A percentile compares a stretch with the other conserved stretches of the same genome.
Conservation (phyloP, 2,329 filamentous ascomycete genomes). For the Epichloe elymi region DNA sequence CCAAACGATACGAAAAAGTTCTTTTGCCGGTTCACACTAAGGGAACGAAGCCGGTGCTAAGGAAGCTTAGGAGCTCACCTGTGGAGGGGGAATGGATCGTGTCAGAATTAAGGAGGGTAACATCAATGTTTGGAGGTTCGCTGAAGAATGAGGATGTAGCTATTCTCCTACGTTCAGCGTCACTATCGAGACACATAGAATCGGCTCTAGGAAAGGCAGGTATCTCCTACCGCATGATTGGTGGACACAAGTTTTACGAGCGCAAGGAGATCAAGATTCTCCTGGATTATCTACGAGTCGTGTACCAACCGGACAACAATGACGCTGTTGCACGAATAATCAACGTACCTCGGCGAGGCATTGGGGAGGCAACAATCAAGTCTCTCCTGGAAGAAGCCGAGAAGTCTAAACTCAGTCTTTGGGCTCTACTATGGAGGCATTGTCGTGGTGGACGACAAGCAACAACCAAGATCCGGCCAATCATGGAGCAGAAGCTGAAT, state of each 20-base stretch:
- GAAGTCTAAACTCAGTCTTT: slow-evolving; percentile 53
- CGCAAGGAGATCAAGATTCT: slow-evolving; percentile 77
- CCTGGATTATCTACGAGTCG: slow-evolving; percentile 75
- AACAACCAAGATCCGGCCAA: slow-evolving; percentile 34
- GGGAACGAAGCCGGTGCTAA: slow-evolving; percentile 69
- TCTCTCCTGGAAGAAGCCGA: slow-evolving; percentile 66
- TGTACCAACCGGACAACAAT: slow-evolving; percentile 75
- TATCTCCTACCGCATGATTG: slow-evolving; percentile 85
- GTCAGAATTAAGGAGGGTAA: slow-evolving; percentile 61
- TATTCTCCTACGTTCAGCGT: slow-evolving; percentile 73
- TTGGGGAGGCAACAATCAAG: slow-evolving; percentile 70
- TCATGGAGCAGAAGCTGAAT: slow-evolving; percentile 39
- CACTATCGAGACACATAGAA: slow-evolving; percentile 77
- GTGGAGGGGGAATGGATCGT: slow-evolving; percentile 84
- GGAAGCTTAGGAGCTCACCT: slow-evolving; percentile 55
- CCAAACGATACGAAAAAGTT: slow-evolving; percentile 63
- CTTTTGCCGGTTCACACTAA: slow-evolving; percentile 68
- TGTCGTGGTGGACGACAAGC: slow-evolving; percentile 35
- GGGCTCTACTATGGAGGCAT: slow-evolving; percentile 53
- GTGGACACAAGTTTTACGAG: slow-evolving; percentile 82
- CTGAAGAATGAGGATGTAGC: slow-evolving; percentile 67
- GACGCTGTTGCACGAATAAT: slow-evolving; percentile 75
- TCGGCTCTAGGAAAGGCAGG: slow-evolving; percentile 66
- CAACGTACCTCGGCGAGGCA: slow-evolving; percentile 67
- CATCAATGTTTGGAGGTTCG: slow-evolving; percentile 59